These are phyloP conservation scores for Dothideomycetes sp. DNA, from an alignment of 2,329 filamentous ascomycete species.

Conservation along the genomic window DNA sequence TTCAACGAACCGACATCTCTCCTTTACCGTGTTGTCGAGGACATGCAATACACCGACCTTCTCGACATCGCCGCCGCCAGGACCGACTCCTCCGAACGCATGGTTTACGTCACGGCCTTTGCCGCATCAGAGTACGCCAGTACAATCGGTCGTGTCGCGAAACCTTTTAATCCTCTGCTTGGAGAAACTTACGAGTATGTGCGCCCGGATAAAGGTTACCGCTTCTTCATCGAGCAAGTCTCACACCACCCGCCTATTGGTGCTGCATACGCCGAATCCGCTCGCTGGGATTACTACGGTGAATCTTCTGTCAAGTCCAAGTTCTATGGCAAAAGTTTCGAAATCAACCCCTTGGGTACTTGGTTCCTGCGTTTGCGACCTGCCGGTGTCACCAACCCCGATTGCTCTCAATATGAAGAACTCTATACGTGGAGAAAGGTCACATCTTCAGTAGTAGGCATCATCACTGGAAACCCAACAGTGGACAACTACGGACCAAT, in stretches of 20 bases:
- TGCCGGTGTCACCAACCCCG: conserved; percentile 41
- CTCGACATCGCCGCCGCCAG: conserved; percentile 81
- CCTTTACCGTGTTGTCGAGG: conserved; percentile 87
- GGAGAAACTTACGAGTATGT: conserved; percentile 97
- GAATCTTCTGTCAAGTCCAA: conserved; percentile 93
- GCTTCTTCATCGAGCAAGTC: conserved; percentile 97
- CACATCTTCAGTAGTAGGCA: conserved; percentile 92
- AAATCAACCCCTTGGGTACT: conserved; percentile 90
- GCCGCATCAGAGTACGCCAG: conserved; percentile 95
- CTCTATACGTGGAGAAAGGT: conserved; percentile 99
- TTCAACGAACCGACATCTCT: conserved; percentile 98
- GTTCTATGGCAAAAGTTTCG: conserved; percentile 95
- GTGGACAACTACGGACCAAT: conserved; percentile 98
- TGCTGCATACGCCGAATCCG: conserved; percentile 82
- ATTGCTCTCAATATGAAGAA: conserved; percentile 36
- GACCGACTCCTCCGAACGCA: conserved; percentile 74
- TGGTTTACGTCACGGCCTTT: conserved; percentile 92
- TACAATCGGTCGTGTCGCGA: conserved; percentile 91
- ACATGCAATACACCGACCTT: conserved; percentile 95
- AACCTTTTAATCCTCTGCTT: conserved; percentile 93
- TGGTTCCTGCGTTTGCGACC: conserved; percentile 89
- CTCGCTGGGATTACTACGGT: conserved; percentile 92
- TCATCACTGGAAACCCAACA: conserved; percentile 90
- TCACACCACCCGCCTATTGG: conserved; percentile 94
- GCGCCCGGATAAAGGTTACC: conserved; percentile 90